Evolutionary conservation across 148 eudicot genomes (phyloP), one percentile per base, ranked within the genome.

Genomic region (Persicaria maculosa): DNA sequence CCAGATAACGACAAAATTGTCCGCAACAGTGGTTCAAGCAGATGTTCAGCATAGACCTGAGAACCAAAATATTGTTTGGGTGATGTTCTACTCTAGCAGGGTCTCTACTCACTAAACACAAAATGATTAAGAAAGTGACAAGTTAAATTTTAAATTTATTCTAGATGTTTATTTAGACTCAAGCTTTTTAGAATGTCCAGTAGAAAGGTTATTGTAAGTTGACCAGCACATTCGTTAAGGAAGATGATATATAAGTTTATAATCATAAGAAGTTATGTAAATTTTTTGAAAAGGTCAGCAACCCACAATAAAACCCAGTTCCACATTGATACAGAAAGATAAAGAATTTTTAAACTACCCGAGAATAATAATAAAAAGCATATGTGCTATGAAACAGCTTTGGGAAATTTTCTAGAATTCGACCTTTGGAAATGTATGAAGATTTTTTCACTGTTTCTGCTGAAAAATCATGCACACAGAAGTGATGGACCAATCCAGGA

Each of bases 31-130:
- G 97, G 94, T 73, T 91, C 93, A 83, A 93, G 77, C 69, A 93
- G 97, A 86, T 93, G 97, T 81, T 93, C 98, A 52, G 94, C 87
- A 76, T 93, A 93, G 46, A 93, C 98, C 98, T 93, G 76, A 83
- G 3, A 76, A 79, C 22, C 46, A 57, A 46, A 68, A 64, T n/a
- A 65, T 47, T 22, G 53, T 19, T 6, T n/a, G 46, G 44, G 44
- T 59, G 65, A 59, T 1, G 12, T 10, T 62, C 22, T 4, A 62
- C 44, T 65, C 68, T 46, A 61, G 14, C 54, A 10, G 44, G 10
- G 68, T 4, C 16, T 31, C 16, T 31, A 62, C 68, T 62, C 9
- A 10, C 44, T 3, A 22, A 19, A 31, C 6, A 62, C 15, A 11
- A 62, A 31, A 62, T 31, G 16, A 62, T 58, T 53, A 5, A 5